phyloP scores from a whole-genome alignment of 2,329 filamentous ascomycete genomes.

The Cladobotryum mycophilum region DNA sequence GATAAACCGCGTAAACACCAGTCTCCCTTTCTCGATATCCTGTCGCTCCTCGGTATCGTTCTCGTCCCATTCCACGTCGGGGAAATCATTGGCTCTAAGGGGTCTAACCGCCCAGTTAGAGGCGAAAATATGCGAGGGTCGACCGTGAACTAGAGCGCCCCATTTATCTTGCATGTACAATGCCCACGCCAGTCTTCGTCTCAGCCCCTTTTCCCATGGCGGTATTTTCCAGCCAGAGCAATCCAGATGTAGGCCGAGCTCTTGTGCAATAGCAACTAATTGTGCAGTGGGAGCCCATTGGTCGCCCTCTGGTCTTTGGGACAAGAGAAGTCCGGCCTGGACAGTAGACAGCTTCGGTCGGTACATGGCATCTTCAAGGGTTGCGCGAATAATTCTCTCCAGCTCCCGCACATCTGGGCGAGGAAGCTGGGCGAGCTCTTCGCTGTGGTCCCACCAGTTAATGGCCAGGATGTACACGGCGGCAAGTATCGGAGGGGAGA shows the following conservation, averaged over 20 bases:
- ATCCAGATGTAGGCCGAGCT: conserved; percentile 83
- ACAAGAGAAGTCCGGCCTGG: conserved; percentile 68
- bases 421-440: conserved; percentile 55
- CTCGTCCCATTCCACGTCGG: conserved; percentile 63
- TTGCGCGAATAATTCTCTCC: conserved; percentile 66
- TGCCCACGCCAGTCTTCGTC: conserved; percentile 84
- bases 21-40: conserved; percentile 61
- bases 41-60: conserved; percentile 54
- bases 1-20: conserved; percentile 70
- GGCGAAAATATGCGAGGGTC: conserved; percentile 67
- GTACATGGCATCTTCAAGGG: conserved; percentile 70
- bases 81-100: conserved; percentile 63
- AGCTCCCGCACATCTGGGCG: conserved; percentile 68
- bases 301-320: conserved; percentile 69
- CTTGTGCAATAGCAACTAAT: conserved; percentile 78
- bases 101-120: conserved; percentile 70
- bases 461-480: conserved; percentile 80
- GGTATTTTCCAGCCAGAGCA: conserved; percentile 84
- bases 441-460: conserved; percentile 79
- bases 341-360: conserved; percentile 76
- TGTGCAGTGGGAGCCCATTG: conserved; percentile 84
- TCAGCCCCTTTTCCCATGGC: conserved; percentile 75
- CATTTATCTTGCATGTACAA: conserved; percentile 92
- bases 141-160: conserved; percentile 78
- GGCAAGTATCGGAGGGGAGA: conserved; percentile 69